Evolutionary conservation across 345 rosid species (phyloP).

Genomic region (Citrus inodora): DNA sequence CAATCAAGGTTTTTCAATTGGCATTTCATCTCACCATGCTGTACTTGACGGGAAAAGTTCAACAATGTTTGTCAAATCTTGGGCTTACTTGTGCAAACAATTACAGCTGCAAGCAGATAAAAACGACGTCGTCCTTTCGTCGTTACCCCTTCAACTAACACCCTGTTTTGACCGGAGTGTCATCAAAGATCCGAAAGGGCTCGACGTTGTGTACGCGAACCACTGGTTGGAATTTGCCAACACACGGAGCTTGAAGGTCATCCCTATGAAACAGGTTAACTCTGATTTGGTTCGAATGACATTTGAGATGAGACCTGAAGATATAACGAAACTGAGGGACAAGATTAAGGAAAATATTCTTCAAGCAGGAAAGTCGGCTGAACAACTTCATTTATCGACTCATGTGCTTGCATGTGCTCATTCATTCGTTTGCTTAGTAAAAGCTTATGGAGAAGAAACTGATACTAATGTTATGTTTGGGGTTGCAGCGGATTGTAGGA

Average conservation of each 20-base stretch:
- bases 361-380: neutral
- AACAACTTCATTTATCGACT: slow-evolving; percentile 22
- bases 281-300: slow-evolving; percentile 5
- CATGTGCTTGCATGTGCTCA: slow-evolving; percentile 24
- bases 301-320: neutral
- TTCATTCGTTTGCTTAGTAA: slow-evolving; percentile 11
- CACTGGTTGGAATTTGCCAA: neutral
- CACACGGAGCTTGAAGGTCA: slow-evolving; percentile 8
- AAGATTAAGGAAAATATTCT: neutral
- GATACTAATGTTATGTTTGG: neutral
- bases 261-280: neutral
- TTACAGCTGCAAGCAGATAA: neutral
- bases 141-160: slow-evolving; percentile 19
- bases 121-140: neutral
- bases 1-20: slow-evolving; percentile 30
- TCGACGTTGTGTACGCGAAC: slow-evolving; percentile 3
- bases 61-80: slow-evolving; percentile 36
- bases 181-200: slow-evolving; percentile 14
- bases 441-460: slow-evolving; percentile 8
- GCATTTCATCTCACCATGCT: slow-evolving; percentile 35
- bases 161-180: neutral
- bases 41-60: slow-evolving; percentile 36
- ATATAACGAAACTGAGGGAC: slow-evolving; percentile 20
- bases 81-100: slow-evolving; percentile 32
- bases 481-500: slow-evolving; percentile 27